Conservation (phyloP, 2,329 filamentous ascomycete genomes). For the Ceratocystis colombiana region DNA sequence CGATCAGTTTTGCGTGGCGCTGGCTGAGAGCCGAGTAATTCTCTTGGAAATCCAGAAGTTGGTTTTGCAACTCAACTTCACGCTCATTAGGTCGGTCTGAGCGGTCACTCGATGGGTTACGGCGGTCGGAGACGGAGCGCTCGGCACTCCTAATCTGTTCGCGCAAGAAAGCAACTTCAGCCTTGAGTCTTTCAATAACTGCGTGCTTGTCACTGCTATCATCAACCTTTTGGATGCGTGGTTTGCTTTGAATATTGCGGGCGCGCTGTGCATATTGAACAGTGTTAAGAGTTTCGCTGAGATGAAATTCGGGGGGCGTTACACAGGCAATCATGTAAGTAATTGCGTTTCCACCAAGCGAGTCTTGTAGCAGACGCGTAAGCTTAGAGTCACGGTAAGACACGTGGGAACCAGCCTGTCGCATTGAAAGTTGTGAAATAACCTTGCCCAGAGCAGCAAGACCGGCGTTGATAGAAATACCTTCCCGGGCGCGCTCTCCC, state of each 20-base stretch:
- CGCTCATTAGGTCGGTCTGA: slow-evolving; percentile 71
- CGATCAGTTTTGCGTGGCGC: slow-evolving; percentile 89
- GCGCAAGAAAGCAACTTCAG: slow-evolving; percentile 84
- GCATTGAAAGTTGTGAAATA: slow-evolving; percentile 92
- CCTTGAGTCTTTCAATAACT: slow-evolving; percentile 83
- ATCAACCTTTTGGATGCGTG: slow-evolving; percentile 86
- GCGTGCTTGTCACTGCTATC: slow-evolving; percentile 81
- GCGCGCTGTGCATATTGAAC: slow-evolving; percentile 95
- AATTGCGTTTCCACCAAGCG: slow-evolving; percentile 89
- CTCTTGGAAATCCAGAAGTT: slow-evolving; percentile 84
- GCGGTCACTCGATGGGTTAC: slow-evolving; percentile 53
- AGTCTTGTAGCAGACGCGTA: slow-evolving; percentile 90
- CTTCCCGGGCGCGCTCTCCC: slow-evolving; percentile 86
- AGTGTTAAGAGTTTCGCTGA: slow-evolving; percentile 95
- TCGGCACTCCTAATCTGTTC: slow-evolving; percentile 88
- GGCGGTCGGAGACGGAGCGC: slow-evolving; percentile 47
- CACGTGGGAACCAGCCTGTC: slow-evolving; percentile 76
- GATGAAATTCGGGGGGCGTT: slow-evolving; percentile 89
- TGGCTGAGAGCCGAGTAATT: slow-evolving; percentile 87
- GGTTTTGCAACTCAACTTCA: slow-evolving; percentile 84
- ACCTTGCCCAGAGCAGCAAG: slow-evolving; percentile 93
- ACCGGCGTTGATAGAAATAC: slow-evolving; percentile 96
- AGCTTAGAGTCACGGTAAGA: slow-evolving; percentile 98
- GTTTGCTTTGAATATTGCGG: slow-evolving; percentile 93
- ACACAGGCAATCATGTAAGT: slow-evolving; percentile 99